Base-by-base conservation (phyloP, 495 filamentous ascomycete genomes). In the Cercophora newfieldiana region DNA sequence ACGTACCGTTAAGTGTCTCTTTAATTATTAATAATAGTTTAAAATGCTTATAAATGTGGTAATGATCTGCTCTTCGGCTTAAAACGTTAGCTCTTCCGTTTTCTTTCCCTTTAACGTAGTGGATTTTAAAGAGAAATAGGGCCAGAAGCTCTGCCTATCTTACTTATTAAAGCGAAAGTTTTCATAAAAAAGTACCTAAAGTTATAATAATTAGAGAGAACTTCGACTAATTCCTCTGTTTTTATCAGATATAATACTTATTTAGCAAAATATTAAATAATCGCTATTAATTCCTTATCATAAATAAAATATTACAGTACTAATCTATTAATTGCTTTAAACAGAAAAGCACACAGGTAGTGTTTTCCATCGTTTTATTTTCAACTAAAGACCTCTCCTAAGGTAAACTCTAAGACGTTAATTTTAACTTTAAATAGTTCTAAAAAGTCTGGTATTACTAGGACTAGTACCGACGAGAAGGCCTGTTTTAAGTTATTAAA, bases 281-380 rank as follows among this genome's bases (percentile, higher is more conserved):
- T 59, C n/a, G 21, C 7, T 59, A 59, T 59, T 59, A 59, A 37
- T 59, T 59, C 28, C 28, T 59, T 33, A 59, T 59, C 31, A 22
- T 59, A 59, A 37, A 55, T n/a, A n/a, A n/a, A n/a, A n/a, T n/a
- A n/a, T n/a, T n/a, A n/a, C n/a, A n/a, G n/a, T n/a, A n/a, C n/a
- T 55, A 55, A 55, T n/a, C 48, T 16, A 19, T 18, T 31, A 31
- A 59, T 33, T 59, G n/a, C 50, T 64, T 57, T 57, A 6, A 26
- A 57, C 24, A 31, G 16, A 10, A 28, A 31, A 25, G 22, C 22
- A 5, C 3, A 7, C 25, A 29, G 22, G 28, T 57, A 26, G 6
- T 57, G 25, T 29, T 30, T 29, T 59, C 14, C 16, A 28, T 59
- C 26, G 14, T 6, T 59, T n/a, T n/a, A 4, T 51, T 7, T 51